A percentile compares a stretch with the other conserved stretches of the same genome.
These are phyloP conservation scores for Pharnaceum exiguum DNA, from an alignment of 148 eudicot genomes.

Conservation along the genomic window DNA sequence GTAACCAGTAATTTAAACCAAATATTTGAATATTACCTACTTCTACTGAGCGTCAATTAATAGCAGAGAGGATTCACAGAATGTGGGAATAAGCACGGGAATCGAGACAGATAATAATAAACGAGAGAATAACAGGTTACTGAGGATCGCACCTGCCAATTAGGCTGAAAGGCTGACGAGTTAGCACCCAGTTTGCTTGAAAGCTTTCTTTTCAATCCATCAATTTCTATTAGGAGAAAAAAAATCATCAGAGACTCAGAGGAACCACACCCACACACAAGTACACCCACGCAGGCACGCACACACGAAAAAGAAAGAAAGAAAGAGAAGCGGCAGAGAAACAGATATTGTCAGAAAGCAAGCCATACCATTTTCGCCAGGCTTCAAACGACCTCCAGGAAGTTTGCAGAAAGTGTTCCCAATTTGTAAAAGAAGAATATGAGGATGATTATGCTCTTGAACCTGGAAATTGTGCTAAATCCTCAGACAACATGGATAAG, in stretches of 20 bases:
- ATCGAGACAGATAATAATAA: neutral
- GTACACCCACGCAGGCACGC: too few species aligned
- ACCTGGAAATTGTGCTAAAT: conserved; percentile 41
- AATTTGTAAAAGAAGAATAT: conserved; percentile 82
- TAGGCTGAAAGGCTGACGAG: conserved; percentile 33
- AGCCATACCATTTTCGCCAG: conserved; percentile 66
- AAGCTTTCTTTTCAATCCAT: conserved; percentile 43
- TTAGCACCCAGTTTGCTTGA: conserved; percentile 47
- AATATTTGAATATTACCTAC: neutral
- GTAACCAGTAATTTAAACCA: neutral
- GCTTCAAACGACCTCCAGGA: conserved; percentile 95
- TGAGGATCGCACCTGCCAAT: conserved; percentile 39
- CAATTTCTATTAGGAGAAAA: conserved; percentile 26
- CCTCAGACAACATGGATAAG: neutral
- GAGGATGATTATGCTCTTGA: conserved; percentile 81
- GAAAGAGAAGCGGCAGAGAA: neutral
- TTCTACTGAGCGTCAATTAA: neutral
- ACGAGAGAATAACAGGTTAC: neutral
- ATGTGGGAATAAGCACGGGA: neutral
- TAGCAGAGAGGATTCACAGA: neutral
- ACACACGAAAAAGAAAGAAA: too few species aligned
- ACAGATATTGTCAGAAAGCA: neutral
- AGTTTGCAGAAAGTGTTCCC: conserved; percentile 94
- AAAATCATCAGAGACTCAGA: neutral
- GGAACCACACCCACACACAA: too few species aligned